Evolutionary conservation across 306 rosid species (phyloP), one percentile per base, ranked within the genome.

Genomic region (Prunus salicina): DNA sequence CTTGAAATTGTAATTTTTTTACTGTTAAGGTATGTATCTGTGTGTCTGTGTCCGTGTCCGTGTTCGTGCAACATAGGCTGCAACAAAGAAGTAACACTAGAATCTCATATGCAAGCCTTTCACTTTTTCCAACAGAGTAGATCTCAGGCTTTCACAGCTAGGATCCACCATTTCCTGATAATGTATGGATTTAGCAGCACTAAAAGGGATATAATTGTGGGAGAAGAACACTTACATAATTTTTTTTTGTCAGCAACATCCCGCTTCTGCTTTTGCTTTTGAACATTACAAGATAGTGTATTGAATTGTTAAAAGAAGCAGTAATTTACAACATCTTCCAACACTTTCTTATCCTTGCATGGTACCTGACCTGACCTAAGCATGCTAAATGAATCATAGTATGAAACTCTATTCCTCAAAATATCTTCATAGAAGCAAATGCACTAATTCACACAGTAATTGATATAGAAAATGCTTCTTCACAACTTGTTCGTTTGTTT

Each of bases 81-180:
- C 4, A 28, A 28, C 32, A 28, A 28, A 28, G 32, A 28, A 2
- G 32, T 28, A 28, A 28, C 32, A 28, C 32, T 28, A 28, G 32
- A 28, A 28, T 28, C 32, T 28, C 32, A 28, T 28, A 28, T 28
- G 30, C 3, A 28, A 28, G 30, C 78, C 78, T 73, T 91, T 91
- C 75, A 89, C 89, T 69, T 86, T 24, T 86, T 86, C 92, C 88
- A 86, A 71, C 64, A 83, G 87, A 61, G 85, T 81, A 34, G 84
- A 86, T 80, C 80, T 82, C 49, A 91, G 56, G 75, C 82, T 83
- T 74, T 89, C 92, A 75, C 68, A 86, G 80, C 85, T 80, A 64
- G 91, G 88, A 80, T 87, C 78, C 80, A 87, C 86, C 92, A 89
- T 91, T 79, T 91, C 92, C 76, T 82, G 89, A 77, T 87, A 89